Conservation (phyloP, 352 stramenopile genomes). For the Phytophthora quininea region DNA sequence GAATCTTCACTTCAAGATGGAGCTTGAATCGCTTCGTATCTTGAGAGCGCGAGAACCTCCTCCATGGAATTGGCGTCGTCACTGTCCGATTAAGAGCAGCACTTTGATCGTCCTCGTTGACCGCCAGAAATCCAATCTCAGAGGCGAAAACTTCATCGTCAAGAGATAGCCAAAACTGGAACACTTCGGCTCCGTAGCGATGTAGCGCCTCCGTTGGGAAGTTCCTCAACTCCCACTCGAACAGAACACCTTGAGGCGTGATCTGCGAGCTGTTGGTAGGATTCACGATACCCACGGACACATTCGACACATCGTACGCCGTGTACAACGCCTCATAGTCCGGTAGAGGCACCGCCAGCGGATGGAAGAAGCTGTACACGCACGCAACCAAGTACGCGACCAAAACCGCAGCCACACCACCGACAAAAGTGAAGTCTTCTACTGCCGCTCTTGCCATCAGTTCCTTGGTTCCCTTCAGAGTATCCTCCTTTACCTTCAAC, state of each 20-base stretch:
- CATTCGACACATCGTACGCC: slow-evolving; percentile 53
- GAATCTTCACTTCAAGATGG: slow-evolving; percentile 24
- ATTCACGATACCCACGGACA: slow-evolving; percentile 41
- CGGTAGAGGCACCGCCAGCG: slow-evolving; percentile 42
- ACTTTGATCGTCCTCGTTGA: neutral
- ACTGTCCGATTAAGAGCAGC: slow-evolving; percentile 42
- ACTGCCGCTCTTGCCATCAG: neutral
- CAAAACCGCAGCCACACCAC: slow-evolving; percentile 32
- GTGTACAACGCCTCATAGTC: slow-evolving; percentile 39
- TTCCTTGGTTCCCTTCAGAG: neutral
- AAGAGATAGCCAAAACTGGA: slow-evolving; percentile 46
- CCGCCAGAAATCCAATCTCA: slow-evolving; percentile 43
- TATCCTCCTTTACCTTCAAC: slow-evolving; percentile 1
- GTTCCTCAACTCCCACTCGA: slow-evolving; percentile 50
- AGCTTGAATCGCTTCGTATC: slow-evolving; percentile 21
- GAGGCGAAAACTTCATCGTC: slow-evolving; percentile 40
- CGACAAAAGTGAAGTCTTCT: slow-evolving; percentile 32
- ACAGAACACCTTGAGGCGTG: slow-evolving; percentile 21
- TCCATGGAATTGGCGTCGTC: slow-evolving; percentile 40
- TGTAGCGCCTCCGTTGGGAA: slow-evolving; percentile 45
- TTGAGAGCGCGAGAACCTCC: slow-evolving; percentile 19
- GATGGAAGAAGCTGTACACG: slow-evolving; percentile 50
- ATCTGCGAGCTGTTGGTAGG: slow-evolving; percentile 28
- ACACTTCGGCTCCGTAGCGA: slow-evolving; percentile 49
- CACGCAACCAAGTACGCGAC: slow-evolving; percentile 48